A percentile compares a stretch with the other conserved stretches of the same genome.
phyloP scores from a whole-genome alignment of 2,329 filamentous ascomycete genomes.

The Ophiostoma angusticollis region DNA sequence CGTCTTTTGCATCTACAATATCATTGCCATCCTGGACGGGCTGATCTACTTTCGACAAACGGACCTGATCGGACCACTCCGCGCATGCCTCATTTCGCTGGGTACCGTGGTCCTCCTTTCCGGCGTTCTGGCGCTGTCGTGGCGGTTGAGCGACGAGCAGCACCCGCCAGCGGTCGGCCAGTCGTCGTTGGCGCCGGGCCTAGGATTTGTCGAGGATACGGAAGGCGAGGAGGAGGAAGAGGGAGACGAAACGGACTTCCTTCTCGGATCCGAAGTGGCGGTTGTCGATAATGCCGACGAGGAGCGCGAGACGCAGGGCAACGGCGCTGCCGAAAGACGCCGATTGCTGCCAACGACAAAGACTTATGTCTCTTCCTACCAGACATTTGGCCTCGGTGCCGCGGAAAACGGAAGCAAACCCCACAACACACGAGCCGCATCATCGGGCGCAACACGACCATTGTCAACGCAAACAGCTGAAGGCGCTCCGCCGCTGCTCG shows the following conservation, averaged over 20 bases:
- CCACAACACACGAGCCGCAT: neutral
- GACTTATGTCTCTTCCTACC: slow-evolving; percentile 25
- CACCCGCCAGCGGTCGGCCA: slow-evolving; percentile 46
- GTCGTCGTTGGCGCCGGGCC: slow-evolving; percentile 65
- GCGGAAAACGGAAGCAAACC: slow-evolving; percentile 1
- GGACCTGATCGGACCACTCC: slow-evolving; percentile 60
- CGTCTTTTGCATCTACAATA: slow-evolving; percentile 98
- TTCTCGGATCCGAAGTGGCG: slow-evolving; percentile 33
- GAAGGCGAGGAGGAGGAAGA: slow-evolving; percentile 41
- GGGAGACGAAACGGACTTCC: slow-evolving; percentile 44
- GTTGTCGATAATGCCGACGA: slow-evolving; percentile 24
- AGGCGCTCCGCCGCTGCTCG: too few relatives aligned
- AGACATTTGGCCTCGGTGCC: slow-evolving; percentile 30
- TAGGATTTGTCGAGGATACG: slow-evolving; percentile 65
- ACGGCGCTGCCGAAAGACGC: slow-evolving; percentile 22
- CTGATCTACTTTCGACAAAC: slow-evolving; percentile 94
- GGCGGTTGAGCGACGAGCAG: slow-evolving; percentile 75
- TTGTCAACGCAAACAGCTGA: too few relatives aligned
- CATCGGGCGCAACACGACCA: too few relatives aligned
- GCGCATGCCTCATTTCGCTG: slow-evolving; percentile 70
- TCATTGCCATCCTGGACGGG: slow-evolving; percentile 92
- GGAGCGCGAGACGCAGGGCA: slow-evolving; percentile 2
- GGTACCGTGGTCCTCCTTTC: slow-evolving; percentile 76
- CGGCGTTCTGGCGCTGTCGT: slow-evolving; percentile 83
- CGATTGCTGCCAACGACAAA: slow-evolving; percentile 13